Evolutionary conservation across 108 stramenopile genomes (phyloP).

Genomic region (Skeletonema menzelii): DNA sequence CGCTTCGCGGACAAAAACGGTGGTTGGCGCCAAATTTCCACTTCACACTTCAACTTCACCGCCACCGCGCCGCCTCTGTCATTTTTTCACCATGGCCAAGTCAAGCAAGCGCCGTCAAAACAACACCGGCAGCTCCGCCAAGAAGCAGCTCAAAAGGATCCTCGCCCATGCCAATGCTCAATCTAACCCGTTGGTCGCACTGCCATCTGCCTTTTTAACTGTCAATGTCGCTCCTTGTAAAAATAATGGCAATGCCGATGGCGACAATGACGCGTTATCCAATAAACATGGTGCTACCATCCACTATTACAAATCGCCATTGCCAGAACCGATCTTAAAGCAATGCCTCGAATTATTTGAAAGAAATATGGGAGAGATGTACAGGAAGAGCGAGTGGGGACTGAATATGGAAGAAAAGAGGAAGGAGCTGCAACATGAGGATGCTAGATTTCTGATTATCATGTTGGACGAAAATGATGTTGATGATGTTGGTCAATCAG

Average conservation of each 20-base stretch:
- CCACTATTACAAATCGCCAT: slow-evolving; percentile 26
- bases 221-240: not conserved
- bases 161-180: slow-evolving; percentile 4
- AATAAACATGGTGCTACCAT: not conserved
- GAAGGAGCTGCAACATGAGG: slow-evolving; percentile 57
- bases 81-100: slow-evolving; percentile 4
- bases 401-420: slow-evolving; percentile 70
- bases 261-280: not conserved
- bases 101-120: not conserved
- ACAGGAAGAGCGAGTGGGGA: slow-evolving; percentile 73
- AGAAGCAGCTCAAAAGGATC: slow-evolving; percentile 4
- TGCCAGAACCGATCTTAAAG: slow-evolving; percentile 10
- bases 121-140: not conserved
- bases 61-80: no score
- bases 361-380: slow-evolving; percentile 75
- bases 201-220: not conserved
- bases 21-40: no score
- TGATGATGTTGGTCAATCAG: not conserved
- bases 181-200: not conserved
- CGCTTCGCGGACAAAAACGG: no score
- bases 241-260: not conserved
- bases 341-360: slow-evolving; percentile 62
- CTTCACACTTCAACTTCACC: no score
- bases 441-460: slow-evolving; percentile 70
- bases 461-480: not conserved